Conservation (phyloP, 2,329 filamentous ascomycete species). For the Fusarium nelsonii region DNA sequence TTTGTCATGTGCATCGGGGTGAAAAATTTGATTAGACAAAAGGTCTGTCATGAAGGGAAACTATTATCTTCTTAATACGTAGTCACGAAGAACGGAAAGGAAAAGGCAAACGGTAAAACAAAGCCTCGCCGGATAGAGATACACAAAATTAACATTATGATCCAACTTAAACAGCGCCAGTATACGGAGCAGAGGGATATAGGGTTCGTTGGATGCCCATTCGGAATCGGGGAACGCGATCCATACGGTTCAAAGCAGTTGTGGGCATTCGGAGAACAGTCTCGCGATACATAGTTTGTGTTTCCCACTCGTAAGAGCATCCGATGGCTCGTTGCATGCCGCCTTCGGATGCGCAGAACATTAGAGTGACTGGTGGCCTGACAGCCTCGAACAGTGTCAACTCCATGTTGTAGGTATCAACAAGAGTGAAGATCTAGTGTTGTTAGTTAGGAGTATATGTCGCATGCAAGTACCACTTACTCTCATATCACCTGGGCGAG, state of each 20-base stretch:
- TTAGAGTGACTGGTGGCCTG: constrained; percentile 43
- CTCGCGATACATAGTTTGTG: constrained; percentile 47
- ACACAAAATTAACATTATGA: not conserved
- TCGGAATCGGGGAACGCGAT: constrained; percentile 43
- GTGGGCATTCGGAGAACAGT: constrained; percentile 46
- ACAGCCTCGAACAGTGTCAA: constrained; percentile 53
- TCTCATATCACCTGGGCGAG: constrained; percentile 47
- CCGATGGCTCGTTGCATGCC: constrained; percentile 48
- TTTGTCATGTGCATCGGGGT: not conserved
- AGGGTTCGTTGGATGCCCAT: constrained; percentile 44
- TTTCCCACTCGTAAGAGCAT: constrained; percentile 48
- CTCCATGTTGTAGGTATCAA: constrained; percentile 54
- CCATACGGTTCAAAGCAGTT: constrained; percentile 44
- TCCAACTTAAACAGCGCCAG: constrained; percentile 22
- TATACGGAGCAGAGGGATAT: constrained; percentile 36
- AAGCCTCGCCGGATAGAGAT: not conserved
- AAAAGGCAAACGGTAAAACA: not conserved
- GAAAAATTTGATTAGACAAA: too few species aligned
- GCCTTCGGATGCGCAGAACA: constrained; percentile 48
- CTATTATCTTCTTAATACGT: not conserved
- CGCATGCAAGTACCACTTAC: constrained; percentile 27
- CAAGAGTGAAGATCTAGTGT: constrained; percentile 52
- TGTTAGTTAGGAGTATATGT: constrained; percentile 4
- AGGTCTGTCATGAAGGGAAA: not conserved
- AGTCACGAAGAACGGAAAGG: too few species aligned